These are phyloP conservation scores for Bifiguratus adelaidae DNA, from an alignment of 192 early-diverging fungal species.

Conservation along the genomic window DNA sequence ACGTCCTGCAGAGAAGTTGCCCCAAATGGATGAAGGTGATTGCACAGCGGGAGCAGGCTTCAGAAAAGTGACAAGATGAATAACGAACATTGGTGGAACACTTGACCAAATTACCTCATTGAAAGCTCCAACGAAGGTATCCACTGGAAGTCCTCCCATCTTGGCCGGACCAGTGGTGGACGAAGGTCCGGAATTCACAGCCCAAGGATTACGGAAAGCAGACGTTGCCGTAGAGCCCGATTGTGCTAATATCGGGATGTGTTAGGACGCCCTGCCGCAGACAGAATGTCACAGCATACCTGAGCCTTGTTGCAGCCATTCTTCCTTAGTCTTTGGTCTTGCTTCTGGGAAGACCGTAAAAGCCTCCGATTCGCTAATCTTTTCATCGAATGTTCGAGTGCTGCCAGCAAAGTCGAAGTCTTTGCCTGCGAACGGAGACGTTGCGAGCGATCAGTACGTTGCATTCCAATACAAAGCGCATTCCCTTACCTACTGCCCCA, in stretches of 20 bases:
- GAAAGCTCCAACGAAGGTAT: neutral
- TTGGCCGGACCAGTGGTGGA: neutral
- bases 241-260: too few relatives aligned
- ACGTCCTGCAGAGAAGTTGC: too few relatives aligned
- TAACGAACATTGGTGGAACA: neutral
- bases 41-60: neutral
- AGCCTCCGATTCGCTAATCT: slow-evolving; percentile 36
- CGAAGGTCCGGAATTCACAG: too few relatives aligned
- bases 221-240: too few relatives aligned
- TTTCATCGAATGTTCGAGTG: slow-evolving; percentile 35
- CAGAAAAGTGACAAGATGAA: neutral
- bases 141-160: neutral
- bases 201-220: slow-evolving; percentile 7
- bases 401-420: slow-evolving; percentile 68
- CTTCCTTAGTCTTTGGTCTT: too few relatives aligned
- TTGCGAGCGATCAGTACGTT: neutral
- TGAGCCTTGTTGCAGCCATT: too few relatives aligned
- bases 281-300: too few relatives aligned
- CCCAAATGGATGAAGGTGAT: neutral
- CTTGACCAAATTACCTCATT: neutral
- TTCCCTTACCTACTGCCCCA: slow-evolving; percentile 9
- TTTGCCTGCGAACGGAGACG: slow-evolving; percentile 15
- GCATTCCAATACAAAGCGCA: neutral
- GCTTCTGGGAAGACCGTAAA: too few relatives aligned
- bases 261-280: too few relatives aligned